phyloP scores from a whole-genome alignment of 2,329 filamentous ascomycete species.

The Aspergillus chevalieri region DNA sequence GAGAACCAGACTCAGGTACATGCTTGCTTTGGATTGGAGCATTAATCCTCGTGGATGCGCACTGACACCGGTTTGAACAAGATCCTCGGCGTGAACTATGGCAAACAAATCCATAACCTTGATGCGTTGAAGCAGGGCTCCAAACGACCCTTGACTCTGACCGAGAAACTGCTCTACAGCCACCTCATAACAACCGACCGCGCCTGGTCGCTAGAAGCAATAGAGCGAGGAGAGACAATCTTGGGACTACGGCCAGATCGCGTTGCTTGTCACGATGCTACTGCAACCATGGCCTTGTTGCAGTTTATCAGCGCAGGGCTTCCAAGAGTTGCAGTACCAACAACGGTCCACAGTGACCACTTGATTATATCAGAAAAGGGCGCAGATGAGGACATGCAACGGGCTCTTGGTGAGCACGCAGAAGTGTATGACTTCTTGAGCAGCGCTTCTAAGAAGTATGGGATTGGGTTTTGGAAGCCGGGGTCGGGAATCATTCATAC shows the following conservation, averaged over 20 bases:
- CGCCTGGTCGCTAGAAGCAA: conserved; percentile 16
- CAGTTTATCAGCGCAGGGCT: conserved; percentile 40
- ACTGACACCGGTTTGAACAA: background rate
- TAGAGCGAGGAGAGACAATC: conserved; percentile 34
- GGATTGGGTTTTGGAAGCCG: conserved; percentile 39
- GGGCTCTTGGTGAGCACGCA: conserved; percentile 22
- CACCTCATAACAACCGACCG: conserved; percentile 26
- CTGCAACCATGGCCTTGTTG: conserved; percentile 38
- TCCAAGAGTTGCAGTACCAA: conserved; percentile 32
- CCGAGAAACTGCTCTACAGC: conserved; percentile 38
- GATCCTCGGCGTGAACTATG: conserved; percentile 3
- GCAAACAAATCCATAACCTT: conserved; percentile 3
- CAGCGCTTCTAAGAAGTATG: conserved; percentile 41
- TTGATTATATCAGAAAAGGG: conserved; percentile 33
- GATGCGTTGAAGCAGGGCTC: conserved; percentile 4
- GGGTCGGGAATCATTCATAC: conserved; percentile 36
- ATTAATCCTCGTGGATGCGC: too few relatives aligned
- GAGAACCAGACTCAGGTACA: background rate
- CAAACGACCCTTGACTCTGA: conserved; percentile 27
- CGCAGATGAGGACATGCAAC: conserved; percentile 22
- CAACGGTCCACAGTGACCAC: conserved; percentile 38
- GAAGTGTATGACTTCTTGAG: conserved; percentile 38
- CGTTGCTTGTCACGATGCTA: conserved; percentile 41
- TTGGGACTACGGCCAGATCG: conserved; percentile 33
- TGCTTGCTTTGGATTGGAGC: too few relatives aligned